Evolutionary conservation across 805 yeast species (phyloP).

Genomic region (Saccharomycopsis schoenii): DNA sequence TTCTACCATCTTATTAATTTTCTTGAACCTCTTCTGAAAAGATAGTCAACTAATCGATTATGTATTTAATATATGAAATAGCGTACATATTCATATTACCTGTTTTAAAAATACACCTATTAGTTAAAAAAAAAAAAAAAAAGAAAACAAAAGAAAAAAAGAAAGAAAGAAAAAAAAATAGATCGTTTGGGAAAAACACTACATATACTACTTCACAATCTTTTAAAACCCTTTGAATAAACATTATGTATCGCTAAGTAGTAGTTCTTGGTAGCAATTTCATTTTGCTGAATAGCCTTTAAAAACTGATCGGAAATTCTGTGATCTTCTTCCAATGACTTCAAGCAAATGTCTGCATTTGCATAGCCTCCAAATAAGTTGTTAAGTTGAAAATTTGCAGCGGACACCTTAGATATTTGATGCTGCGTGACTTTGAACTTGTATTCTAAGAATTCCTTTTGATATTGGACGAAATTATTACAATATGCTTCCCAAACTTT

Average conservation of each 20-base stretch:
- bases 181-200: too few relatives aligned
- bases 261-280: not conserved
- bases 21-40: too few relatives aligned
- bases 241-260: not conserved
- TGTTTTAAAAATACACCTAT: too few relatives aligned
- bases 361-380: not conserved
- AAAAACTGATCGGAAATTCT: not conserved
- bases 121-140: too few relatives aligned
- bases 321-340: not conserved
- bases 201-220: not conserved
- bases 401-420: not conserved
- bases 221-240: not conserved
- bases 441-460: not conserved
- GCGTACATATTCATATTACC: too few relatives aligned
- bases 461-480: not conserved
- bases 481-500: not conserved
- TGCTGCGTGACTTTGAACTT: not conserved
- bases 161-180: not conserved
- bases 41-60: too few relatives aligned
- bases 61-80: too few relatives aligned
- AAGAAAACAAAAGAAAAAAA: too few relatives aligned
- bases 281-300: not conserved
- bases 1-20: too few relatives aligned
- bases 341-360: not conserved
- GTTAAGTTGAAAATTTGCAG: slow-evolving; percentile 1